phyloP scores from a whole-genome alignment of 352 stramenopile genomes.

The Pythium graminicola region DNA sequence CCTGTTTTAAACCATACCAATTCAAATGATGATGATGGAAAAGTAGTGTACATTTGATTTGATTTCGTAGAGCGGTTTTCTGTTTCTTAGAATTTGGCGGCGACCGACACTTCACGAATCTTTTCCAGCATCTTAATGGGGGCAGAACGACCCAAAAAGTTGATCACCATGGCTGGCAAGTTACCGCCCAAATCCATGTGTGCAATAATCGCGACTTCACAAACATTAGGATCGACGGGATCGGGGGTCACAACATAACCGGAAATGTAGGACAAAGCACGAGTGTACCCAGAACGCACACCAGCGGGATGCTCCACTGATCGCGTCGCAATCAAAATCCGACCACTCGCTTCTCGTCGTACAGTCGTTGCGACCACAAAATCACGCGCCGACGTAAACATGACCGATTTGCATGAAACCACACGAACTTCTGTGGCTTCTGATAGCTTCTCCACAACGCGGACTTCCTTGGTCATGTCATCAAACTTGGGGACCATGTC shows the following conservation, averaged over 20 bases:
- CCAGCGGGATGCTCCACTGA: constrained; percentile 53
- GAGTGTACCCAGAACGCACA: constrained; percentile 30
- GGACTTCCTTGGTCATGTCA: constrained; percentile 73
- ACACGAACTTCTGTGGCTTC: constrained; percentile 56
- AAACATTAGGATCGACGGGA: constrained; percentile 50
- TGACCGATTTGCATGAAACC: constrained; percentile 57
- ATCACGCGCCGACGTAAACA: constrained; percentile 70
- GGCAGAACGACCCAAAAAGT: constrained; percentile 64
- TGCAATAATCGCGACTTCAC: constrained; percentile 59
- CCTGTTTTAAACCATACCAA: no score
- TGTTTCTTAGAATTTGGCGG: constrained; percentile 8
- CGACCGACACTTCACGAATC: constrained; percentile 31
- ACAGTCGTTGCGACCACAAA: constrained; percentile 65
- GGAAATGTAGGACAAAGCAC: constrained; percentile 38
- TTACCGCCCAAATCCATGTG: constrained; percentile 76
- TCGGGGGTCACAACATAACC: constrained; percentile 67
- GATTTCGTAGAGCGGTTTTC: neutral
- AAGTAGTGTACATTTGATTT: neutral
- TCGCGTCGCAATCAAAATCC: constrained; percentile 62
- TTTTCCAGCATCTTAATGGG: constrained; percentile 83
- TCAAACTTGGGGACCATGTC: constrained; percentile 73
- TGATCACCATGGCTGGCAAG: constrained; percentile 61
- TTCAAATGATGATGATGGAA: neutral
- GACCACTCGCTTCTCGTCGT: constrained; percentile 37
- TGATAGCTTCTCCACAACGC: constrained; percentile 52